Percentiles rank a stretch among this genome's conserved stretches.
phyloP scores from a whole-genome alignment of 148 eudicot genomes.

The Cornus suecica region DNA sequence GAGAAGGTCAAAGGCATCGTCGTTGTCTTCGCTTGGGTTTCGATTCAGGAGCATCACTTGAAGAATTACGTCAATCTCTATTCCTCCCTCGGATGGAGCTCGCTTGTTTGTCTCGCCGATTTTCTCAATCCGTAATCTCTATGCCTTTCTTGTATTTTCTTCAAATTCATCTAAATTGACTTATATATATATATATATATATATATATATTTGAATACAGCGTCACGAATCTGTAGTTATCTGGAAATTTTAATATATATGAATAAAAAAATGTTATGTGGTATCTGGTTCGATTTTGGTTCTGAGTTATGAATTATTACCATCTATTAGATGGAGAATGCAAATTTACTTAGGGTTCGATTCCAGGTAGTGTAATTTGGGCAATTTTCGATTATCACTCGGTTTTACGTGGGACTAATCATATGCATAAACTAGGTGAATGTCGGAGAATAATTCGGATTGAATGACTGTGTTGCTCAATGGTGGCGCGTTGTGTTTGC shows the following conservation, averaged over 20 bases:
- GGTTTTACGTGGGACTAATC: too few relatives aligned
- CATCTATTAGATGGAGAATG: neutral
- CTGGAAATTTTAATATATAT: neutral
- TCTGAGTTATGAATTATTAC: neutral
- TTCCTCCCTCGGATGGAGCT: slow-evolving; percentile 58
- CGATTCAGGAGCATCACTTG: slow-evolving; percentile 34
- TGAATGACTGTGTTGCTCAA: neutral
- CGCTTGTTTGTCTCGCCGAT: slow-evolving; percentile 53
- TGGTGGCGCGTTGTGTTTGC: too few relatives aligned
- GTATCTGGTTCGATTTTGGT: neutral
- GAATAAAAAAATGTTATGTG: neutral
- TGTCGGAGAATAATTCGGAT: neutral
- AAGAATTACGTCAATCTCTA: slow-evolving; percentile 33
- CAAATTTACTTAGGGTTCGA: neutral
- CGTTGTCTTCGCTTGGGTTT: slow-evolving; percentile 50
- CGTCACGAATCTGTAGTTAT: neutral
- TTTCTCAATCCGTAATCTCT: slow-evolving; percentile 32
- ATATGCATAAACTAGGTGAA: too few relatives aligned
- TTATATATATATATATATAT: too few relatives aligned
- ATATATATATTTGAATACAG: neutral
- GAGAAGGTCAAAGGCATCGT: slow-evolving; percentile 35
- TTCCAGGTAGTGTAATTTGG: neutral
- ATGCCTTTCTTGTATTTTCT: too few relatives aligned
- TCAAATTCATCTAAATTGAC: too few relatives aligned
- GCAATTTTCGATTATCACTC: too few relatives aligned